Percentiles rank a stretch among this genome's conserved stretches.
phyloP scores from a whole-genome alignment of 345 rosid species.

The Toxicodendron radicans region DNA sequence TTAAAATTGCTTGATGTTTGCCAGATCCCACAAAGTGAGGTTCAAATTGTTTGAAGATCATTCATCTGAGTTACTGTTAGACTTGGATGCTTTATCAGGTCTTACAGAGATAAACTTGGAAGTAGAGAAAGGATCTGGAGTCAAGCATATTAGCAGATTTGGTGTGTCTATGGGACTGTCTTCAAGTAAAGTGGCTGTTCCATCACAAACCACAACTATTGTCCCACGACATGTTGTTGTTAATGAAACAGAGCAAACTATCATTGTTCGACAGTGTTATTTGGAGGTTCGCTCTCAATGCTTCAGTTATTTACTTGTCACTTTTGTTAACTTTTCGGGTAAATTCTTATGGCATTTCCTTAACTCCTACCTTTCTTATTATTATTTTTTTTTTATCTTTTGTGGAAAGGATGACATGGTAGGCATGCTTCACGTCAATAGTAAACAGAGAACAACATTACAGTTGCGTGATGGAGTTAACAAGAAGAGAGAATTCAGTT shows the following conservation, averaged over 20 bases:
- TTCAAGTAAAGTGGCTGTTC: slow-evolving; percentile 46
- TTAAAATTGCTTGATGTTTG: slow-evolving; percentile 6
- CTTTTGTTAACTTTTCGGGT: not conserved
- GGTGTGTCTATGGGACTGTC: slow-evolving; percentile 72
- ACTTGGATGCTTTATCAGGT: slow-evolving; percentile 87
- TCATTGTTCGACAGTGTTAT: slow-evolving; percentile 71
- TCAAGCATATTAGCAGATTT: slow-evolving; percentile 59
- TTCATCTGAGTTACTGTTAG: slow-evolving; percentile 60
- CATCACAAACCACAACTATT: slow-evolving; percentile 64
- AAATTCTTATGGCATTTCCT: slow-evolving; percentile 14
- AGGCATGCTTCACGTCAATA: slow-evolving; percentile 45
- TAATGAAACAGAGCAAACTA: slow-evolving; percentile 65
- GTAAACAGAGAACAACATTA: slow-evolving; percentile 55
- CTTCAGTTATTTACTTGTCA: slow-evolving; percentile 8
- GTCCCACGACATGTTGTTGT: slow-evolving; percentile 73
- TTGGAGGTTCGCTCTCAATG: slow-evolving; percentile 59
- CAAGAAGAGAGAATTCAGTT: slow-evolving; percentile 55
- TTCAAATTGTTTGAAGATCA: slow-evolving; percentile 53
- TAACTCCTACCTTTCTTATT: not conserved
- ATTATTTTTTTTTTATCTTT: slow-evolving; percentile 17
- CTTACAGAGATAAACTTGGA: slow-evolving; percentile 77
- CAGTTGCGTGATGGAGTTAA: slow-evolving; percentile 51
- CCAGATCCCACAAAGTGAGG: slow-evolving; percentile 65
- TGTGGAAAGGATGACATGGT: slow-evolving; percentile 61
- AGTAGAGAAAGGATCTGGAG: slow-evolving; percentile 51